Evolutionary conservation across 257 asterid species (phyloP).

Genomic region (Plantago major): DNA sequence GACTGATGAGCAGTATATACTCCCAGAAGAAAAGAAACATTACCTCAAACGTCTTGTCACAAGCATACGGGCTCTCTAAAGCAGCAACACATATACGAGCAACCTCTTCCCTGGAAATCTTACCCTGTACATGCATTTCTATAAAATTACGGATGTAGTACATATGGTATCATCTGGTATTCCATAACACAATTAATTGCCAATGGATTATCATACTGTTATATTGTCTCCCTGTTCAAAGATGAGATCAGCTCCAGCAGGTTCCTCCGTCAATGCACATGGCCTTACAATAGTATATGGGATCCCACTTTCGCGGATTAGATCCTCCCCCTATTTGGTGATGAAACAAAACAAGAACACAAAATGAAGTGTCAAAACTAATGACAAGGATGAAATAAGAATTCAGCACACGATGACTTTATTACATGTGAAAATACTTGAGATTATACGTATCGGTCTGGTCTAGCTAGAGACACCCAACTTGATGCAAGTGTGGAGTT

Average conservation of each 20-base stretch:
- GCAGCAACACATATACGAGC: slow-evolving; percentile 92
- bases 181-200: background rate
- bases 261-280: slow-evolving; percentile 97
- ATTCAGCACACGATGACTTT: background rate
- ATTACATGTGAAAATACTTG: background rate
- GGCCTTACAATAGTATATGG: slow-evolving; percentile 91
- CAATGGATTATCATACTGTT: slow-evolving; percentile 44
- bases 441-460: too few species aligned
- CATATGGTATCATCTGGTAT: slow-evolving; percentile 1
- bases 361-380: slow-evolving; percentile 4
- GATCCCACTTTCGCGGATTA: slow-evolving; percentile 82
- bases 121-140: slow-evolving; percentile 47
- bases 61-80: slow-evolving; percentile 74
- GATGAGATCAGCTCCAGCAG: slow-evolving; percentile 96
- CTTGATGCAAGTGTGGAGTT: too few species aligned
- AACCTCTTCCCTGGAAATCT: slow-evolving; percentile 86
- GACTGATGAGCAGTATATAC: background rate
- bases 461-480: too few species aligned
- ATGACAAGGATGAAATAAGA: background rate
- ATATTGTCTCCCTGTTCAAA: slow-evolving; percentile 96
- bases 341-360: slow-evolving; percentile 2
- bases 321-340: slow-evolving; percentile 71
- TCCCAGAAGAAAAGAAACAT: background rate
- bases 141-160: slow-evolving; percentile 6
- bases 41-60: slow-evolving; percentile 95